Evolutionary conservation across 78 protist species (phyloP).

Genomic region (Parvularia atlantis): DNA sequence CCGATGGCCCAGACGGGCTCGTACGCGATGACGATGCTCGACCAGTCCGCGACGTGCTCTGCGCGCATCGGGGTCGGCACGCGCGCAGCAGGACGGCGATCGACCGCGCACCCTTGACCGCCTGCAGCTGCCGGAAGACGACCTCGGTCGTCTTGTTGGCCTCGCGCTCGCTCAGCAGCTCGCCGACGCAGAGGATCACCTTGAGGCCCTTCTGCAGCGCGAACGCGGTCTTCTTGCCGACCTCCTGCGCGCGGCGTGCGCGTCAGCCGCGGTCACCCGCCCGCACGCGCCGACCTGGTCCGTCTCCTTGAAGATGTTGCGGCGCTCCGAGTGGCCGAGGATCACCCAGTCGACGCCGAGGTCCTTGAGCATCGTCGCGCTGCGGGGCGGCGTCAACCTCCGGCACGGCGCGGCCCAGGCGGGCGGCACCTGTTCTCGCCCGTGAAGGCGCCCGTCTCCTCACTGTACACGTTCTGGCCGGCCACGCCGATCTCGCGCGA

Average conservation of each 20-base stretch:
- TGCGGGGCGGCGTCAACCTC: no score
- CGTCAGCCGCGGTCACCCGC: no score
- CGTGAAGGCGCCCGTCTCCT: no score
- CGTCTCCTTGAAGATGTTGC: slow-evolving; percentile 78
- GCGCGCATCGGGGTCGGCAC: not conserved
- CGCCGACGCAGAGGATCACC: slow-evolving; percentile 93
- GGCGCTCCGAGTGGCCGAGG: slow-evolving; percentile 97
- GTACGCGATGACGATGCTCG: slow-evolving; percentile 79
- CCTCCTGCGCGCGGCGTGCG: not conserved
- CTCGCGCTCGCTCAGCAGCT: slow-evolving; percentile 79
- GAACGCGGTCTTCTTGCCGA: slow-evolving; percentile 57
- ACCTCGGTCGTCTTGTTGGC: slow-evolving; percentile 29
- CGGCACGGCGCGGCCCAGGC: no score
- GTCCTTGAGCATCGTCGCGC: slow-evolving; percentile 52
- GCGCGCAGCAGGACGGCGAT: no score
- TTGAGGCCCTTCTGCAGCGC: slow-evolving; percentile 72
- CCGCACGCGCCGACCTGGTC: slow-evolving; percentile 32
- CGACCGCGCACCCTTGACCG: slow-evolving; percentile 12
- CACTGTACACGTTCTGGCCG: no score
- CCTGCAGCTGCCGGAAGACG: slow-evolving; percentile 7
- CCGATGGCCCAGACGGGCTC: slow-evolving; percentile 99
- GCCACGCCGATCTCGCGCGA: no score
- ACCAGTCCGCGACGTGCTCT: slow-evolving; percentile 52
- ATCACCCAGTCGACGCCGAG: slow-evolving; percentile 74
- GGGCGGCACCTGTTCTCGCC: no score